Base-by-base conservation (phyloP, 129 eudicot genomes). In the Chrysanthemum makinoi region DNA sequence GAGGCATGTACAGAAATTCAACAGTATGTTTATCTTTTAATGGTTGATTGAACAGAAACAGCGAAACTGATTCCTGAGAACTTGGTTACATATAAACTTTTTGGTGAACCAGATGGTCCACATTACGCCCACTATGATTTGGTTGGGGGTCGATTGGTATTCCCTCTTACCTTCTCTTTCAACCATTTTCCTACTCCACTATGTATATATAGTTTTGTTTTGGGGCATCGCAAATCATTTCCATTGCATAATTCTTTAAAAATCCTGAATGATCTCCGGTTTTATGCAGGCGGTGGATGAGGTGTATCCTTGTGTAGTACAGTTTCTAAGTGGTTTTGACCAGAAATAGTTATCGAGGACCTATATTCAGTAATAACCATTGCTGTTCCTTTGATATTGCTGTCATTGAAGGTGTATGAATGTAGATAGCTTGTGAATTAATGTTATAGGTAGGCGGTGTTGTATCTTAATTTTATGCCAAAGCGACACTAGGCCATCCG, bases 111-210 rank as follows among this genome's bases (percentile, higher is more conserved):
- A 24, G 82, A 82, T 75, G 97, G 99, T 62, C 88, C 94, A 10
- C 96, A 90, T 84, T 90, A 90, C 74, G 97, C 94, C 73, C 99
- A 90, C 73, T 95, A 95, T 76, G 99, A 95, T 76, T 74, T 95
- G 72, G 97, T 95, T 74, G 99, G 99, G 3, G 96, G 96, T 17
- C 83, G 86, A 70, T 56, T 84, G 97, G 97, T 95, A 82, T 13
- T 59, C 22, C 28, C 51, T 55, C 46, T 54, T 72, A 28, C 53
- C 14, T 17, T 74, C 64, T 14, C 71, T 17, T 22, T 53, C 20
- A 14, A 15, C 19, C 10, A 5, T 5, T 44, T 1, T 14, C 33
- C 8, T 26, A 39, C 46, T 39, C 46, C 24, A 11, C 44, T 47
- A 51, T 81, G 84, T 43, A 89, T 28, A 62, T 35, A 33, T 15